Evolutionary conservation across 352 stramenopile genomes (phyloP).

Genomic region (Thraustochytrium sp.): DNA sequence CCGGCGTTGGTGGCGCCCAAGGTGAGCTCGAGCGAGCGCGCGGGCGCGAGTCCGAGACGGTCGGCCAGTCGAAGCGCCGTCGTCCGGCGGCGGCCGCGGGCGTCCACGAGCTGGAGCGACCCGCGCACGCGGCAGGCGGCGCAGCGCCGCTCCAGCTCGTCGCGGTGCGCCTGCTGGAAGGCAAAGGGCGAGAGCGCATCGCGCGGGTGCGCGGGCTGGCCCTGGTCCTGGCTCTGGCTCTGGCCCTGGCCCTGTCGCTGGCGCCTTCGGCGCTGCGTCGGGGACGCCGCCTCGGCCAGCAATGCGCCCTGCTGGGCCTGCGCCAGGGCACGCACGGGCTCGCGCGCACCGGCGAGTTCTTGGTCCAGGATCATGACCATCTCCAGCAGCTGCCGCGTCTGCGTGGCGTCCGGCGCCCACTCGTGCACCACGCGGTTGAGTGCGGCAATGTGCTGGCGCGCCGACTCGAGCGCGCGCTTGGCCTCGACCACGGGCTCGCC

Average conservation of each 20-base stretch:
- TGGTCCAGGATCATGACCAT: neutral
- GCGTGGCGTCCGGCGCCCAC: neutral
- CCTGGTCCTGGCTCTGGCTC: no score
- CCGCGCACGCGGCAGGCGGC: neutral
- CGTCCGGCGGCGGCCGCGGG: neutral
- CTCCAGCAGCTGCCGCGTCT: neutral
- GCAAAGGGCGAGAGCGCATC: neutral
- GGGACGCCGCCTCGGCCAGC: neutral
- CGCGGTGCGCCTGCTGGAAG: neutral
- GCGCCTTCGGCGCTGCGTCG: neutral
- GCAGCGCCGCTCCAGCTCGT: neutral
- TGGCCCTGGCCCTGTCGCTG: neutral
- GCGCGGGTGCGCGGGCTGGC: no score
- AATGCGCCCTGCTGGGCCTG: neutral
- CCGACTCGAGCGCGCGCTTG: neutral
- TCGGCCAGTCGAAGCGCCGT: neutral
- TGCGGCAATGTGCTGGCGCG: neutral
- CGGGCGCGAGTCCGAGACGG: neutral
- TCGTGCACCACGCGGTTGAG: neutral
- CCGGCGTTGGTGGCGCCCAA: neutral
- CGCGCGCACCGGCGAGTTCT: neutral
- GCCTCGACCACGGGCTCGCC: neutral
- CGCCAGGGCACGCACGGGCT: neutral
- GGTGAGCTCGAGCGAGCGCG: neutral
- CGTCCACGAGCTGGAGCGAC: neutral